A percentile compares a stretch with the other conserved stretches of the same genome.
These are phyloP conservation scores for Ceratocystis smalleyi DNA, from an alignment of 2,329 filamentous ascomycete species.

Conservation along the genomic window DNA sequence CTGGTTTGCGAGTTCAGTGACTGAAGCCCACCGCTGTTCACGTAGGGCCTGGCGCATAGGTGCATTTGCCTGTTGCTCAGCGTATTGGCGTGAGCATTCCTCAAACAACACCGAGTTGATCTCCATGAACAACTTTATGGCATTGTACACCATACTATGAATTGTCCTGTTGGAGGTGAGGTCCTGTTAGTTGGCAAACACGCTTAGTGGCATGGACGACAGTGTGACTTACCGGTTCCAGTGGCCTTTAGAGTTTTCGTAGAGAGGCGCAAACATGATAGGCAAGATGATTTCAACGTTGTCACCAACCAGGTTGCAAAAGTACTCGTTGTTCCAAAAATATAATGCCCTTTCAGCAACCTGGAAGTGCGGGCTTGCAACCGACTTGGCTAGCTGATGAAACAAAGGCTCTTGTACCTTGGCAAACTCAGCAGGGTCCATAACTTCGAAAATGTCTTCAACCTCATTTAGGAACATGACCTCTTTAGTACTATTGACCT, in stretches of 20 bases:
- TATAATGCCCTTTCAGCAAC: conserved; percentile 93
- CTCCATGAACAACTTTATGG: conserved; percentile 99
- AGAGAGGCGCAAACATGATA: conserved; percentile 97
- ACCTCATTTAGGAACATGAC: conserved; percentile 99
- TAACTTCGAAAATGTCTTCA: conserved; percentile 98
- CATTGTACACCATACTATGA: conserved; percentile 98
- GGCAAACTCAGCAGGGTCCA: conserved; percentile 96
- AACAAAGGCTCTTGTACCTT: conserved; percentile 97
- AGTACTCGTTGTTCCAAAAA: conserved; percentile 99
- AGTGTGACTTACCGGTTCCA: conserved; percentile 69
- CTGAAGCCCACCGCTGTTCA: conserved; percentile 75
- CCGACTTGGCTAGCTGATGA: conserved; percentile 92
- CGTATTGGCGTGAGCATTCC: conserved; percentile 96
- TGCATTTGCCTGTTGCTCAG: conserved; percentile 84
- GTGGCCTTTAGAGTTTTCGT: conserved; percentile 97
- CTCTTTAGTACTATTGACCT: conserved; percentile 98
- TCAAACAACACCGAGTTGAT: conserved; percentile 98
- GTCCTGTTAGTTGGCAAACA: background rate
- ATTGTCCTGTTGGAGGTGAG: conserved; percentile 53
- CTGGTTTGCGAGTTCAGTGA: conserved; percentile 64
- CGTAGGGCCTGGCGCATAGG: conserved; percentile 68
- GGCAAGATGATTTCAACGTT: conserved; percentile 97
- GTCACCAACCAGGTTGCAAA: conserved; percentile 97
- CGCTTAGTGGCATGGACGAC: background rate
- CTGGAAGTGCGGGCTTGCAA: conserved; percentile 96